Percentiles rank a stretch among this genome's conserved stretches.
These are phyloP conservation scores for Rutstroemia sydowiana DNA, from an alignment of 2,329 filamentous ascomycete genomes.

Conservation along the genomic window DNA sequence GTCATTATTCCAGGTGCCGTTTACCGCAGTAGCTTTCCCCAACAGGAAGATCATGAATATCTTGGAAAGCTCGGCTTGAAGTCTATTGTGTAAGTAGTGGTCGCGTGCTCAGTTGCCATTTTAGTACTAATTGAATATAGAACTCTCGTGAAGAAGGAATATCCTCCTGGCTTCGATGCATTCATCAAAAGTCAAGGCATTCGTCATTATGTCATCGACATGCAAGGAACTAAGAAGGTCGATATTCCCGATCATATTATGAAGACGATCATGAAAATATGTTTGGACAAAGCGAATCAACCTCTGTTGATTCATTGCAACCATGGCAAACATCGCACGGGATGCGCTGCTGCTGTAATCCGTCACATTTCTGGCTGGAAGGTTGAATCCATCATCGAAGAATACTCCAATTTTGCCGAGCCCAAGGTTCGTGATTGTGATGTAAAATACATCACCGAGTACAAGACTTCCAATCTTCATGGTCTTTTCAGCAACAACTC, in stretches of 20 bases:
- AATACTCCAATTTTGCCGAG: slow-evolving; percentile 62
- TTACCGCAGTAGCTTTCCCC: slow-evolving; percentile 77
- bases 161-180: slow-evolving; percentile 41
- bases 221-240: slow-evolving; percentile 83
- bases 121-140: slow-evolving; percentile 31
- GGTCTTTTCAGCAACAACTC: slow-evolving; percentile 28
- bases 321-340: slow-evolving; percentile 87
- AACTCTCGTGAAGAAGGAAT: slow-evolving; percentile 57
- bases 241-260: slow-evolving; percentile 61
- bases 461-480: slow-evolving; percentile 37
- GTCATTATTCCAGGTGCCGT: slow-evolving; percentile 60
- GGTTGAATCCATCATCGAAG: slow-evolving; percentile 53
- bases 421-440: slow-evolving; percentile 55
- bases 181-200: slow-evolving; percentile 66
- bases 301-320: slow-evolving; percentile 89
- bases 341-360: slow-evolving; percentile 76
- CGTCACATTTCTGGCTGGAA: slow-evolving; percentile 67
- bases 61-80: slow-evolving; percentile 62
- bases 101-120: background rate
- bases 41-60: slow-evolving; percentile 61
- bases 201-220: slow-evolving; percentile 64
- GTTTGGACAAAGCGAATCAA: slow-evolving; percentile 66
- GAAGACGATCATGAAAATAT: slow-evolving; percentile 60
- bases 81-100: slow-evolving; percentile 67
- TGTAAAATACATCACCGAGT: slow-evolving; percentile 48